Conservation (phyloP, 768 basidiomycete species). For the Clitopilus hobsonii region DNA sequence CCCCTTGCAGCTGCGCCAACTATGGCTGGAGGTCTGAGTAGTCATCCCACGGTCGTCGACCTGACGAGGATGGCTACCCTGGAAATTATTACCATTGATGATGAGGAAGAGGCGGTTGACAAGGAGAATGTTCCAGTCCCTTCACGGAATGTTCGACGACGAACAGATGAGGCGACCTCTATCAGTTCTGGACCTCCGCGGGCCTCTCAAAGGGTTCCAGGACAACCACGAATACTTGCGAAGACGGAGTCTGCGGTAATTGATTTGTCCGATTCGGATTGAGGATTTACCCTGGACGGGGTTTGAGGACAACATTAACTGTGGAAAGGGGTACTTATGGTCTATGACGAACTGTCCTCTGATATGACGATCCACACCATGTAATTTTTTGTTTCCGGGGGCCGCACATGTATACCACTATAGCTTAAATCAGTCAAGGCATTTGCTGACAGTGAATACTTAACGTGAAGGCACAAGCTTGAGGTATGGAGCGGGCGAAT, state of each 20-base stretch:
- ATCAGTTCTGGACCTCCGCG: background rate
- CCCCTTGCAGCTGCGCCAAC: no score
- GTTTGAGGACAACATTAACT: background rate
- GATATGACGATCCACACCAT: background rate
- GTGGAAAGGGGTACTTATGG: background rate
- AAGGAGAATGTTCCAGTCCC: constrained; percentile 60
- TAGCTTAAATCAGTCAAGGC: background rate
- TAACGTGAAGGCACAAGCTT: background rate
- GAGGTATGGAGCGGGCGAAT: background rate
- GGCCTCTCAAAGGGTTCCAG: constrained; percentile 3
- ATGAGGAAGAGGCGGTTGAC: constrained; percentile 49
- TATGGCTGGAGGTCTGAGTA: background rate
- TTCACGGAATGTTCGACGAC: constrained; percentile 43
- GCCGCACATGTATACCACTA: background rate
- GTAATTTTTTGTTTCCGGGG: background rate
- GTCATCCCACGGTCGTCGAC: background rate
- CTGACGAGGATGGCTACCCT: background rate
- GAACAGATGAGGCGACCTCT: constrained; percentile 19
- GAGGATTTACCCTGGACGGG: constrained; percentile 4
- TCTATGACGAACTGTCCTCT: background rate
- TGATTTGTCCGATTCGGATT: constrained; percentile 53
- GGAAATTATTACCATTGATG: constrained; percentile 36
- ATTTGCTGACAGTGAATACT: background rate
- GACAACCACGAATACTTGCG: constrained; percentile 14
- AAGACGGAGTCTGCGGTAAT: constrained; percentile 42